Evolutionary conservation across 345 rosid genomes (phyloP), one percentile per base, ranked within the genome.

Genomic region (Acer campestre): DNA sequence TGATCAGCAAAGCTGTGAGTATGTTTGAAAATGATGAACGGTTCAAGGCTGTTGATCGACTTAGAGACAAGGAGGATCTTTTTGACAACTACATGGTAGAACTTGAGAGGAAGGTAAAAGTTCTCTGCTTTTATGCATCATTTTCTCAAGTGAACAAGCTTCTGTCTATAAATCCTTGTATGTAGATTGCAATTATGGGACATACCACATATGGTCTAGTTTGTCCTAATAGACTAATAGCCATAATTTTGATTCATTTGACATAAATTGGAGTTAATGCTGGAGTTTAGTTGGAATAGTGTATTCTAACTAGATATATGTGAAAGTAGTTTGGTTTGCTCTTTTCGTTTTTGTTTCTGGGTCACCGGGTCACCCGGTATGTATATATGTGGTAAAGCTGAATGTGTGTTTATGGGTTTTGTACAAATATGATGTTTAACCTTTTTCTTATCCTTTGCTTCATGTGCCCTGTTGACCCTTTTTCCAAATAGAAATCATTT

Each of bases 21-120:
- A 86, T 96, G 85, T 92, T 96, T 82, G 98, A 92, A 84, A 86
- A 89, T 83, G 98, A 96, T 89, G 95, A 94, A 77, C 90, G 99
- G 75, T 96, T 90, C 85, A 92, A 90, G 84, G 98, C 95, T 78
- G 97, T 96, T 82, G 99, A 96, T 68, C 90, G 91, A 79, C 74
- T 81, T 38, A 87, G 98, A 83, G 99, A 96, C 72, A 89, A 95
- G 65, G 97, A 94, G 84, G 98, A 96, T 80, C 94, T 96, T 85
- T 96, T 88, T 84, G 98, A 90, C 75, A 90, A 80, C 84, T 92
- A 92, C 75, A 84, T 91, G 56, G 93, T 90, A 81, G 99, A 96
- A 79, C 97, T 94, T 74, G 97, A 74, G 87, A 91, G 97, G 88
- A 96, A 94, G 98, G 98, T 95, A 89, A 69, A 35, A n/a, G 46